Evolutionary conservation across 2,329 filamentous ascomycete genomes (phyloP), one percentile per base, ranked within the genome.

Genomic region (Sporothrix sp.): DNA sequence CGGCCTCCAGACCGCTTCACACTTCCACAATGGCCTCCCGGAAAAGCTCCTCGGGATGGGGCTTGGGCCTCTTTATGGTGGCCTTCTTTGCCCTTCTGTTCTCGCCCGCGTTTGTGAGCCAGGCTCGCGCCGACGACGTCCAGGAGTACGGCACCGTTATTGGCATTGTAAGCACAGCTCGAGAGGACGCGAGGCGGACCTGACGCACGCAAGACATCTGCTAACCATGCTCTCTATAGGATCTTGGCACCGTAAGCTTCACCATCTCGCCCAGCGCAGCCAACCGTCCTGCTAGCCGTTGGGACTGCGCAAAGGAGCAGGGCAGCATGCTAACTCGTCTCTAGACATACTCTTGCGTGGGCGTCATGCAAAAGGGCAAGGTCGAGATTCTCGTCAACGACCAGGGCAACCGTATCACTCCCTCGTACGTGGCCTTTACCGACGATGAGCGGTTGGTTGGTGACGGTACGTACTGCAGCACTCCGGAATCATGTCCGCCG

Each of bases 331-430:
- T 40, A 43, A 50, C 47, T 10, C 32, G n/a, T 38, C n/a, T 33
- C 7, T 39, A 57, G 56, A 95, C 89, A 58, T 82, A 82, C 73
- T 84, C 80, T 63, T 95, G 89, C 72, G 88, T 95, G 63, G 89
- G 87, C 84, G 87, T 95, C 68, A 95, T 95, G 88, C 85, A 90
- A 68, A 86, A 88, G 68, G 89, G 89, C 68, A 93, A 91, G 72
- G 88, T 95, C 61, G 88, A 95, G 66, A 95, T 95, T 73, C 78
- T 95, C 62, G 87, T 87, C 72, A 95, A 95, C 76, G 88, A 95
- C 72, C 89, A 95, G 77, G 66, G 88, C 77, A 89, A 95, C 81
- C 86, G 88, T 75, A 95, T 95, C 61, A 95, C 89, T 62, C 89
- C 89, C 51, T 95, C 88, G 58, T 95, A 93, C 71, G 89, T 95